Evolutionary conservation across 805 yeast genomes (phyloP).

Genomic region (Cyberlindnera maclurae): DNA sequence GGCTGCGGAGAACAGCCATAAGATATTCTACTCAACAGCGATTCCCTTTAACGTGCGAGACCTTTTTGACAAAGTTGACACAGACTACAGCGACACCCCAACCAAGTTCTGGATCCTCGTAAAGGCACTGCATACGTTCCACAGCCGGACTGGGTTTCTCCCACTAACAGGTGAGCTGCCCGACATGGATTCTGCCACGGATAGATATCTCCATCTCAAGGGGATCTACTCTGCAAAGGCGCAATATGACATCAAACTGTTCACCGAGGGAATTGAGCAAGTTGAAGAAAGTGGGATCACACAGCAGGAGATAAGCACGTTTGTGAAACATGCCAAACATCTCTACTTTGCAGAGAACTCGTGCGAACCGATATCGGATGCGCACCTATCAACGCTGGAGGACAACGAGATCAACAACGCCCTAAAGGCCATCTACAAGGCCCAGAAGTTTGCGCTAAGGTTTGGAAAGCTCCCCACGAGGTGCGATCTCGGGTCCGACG

Average conservation of each 20-base stretch:
- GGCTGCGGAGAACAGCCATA: conserved; percentile 38
- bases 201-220: conserved; percentile 51
- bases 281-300: conserved; percentile 9
- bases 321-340: conserved; percentile 56
- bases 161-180: conserved; percentile 75
- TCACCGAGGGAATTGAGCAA: conserved; percentile 29
- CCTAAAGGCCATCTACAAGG: conserved; percentile 13
- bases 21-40: conserved; percentile 31
- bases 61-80: conserved; percentile 18
- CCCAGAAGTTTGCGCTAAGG: conserved; percentile 6
- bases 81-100: conserved; percentile 11
- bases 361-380: conserved; percentile 2
- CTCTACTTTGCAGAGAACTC: conserved; percentile 23
- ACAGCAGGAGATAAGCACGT: conserved; percentile 33
- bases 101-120: conserved; percentile 55
- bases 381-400: conserved; percentile 6
- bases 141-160: conserved; percentile 35
- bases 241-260: conserved; percentile 35
- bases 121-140: conserved; percentile 46
- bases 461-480: conserved; percentile 7
- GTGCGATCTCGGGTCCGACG: background rate
- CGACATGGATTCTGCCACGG: conserved; percentile 81
- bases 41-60: conserved; percentile 23
- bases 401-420: conserved; percentile 4
- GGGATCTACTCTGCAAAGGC: conserved; percentile 52